Evolutionary conservation across 1,139 yeast genomes (phyloP), one percentile per base, ranked within the genome.

Genomic region (Wickerhamomyces sp.): DNA sequence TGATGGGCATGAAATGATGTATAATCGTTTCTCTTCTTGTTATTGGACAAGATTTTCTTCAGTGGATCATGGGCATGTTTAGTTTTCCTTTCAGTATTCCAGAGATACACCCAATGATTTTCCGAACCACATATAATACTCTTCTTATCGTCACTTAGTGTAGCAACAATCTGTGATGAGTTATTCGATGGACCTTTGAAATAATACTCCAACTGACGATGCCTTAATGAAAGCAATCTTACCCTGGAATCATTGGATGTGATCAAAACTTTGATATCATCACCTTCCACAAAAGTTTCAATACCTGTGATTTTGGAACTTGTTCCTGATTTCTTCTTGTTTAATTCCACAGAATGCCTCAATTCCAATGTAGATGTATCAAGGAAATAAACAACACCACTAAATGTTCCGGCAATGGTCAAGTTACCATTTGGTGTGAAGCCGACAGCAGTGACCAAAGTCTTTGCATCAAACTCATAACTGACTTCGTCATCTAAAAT

Each of bases 181-280:
- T 71, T 73, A 52, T 85, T 86, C 22, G 75, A 72, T 37, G 75
- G 70, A 0, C 97, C 97, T 51, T 76, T 82, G 56, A 81, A 79
- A 34, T 83, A 70, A 26, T 79, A 76, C 24, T 82, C 78, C 43
- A 88, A 56, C 26, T 70, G 68, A 41, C 70, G 71, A 38, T 70
- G 71, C n/a, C 65, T 59, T 32, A 78, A 57, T 47, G 80, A 76
- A 38, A 83, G 73, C 19, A 87, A 58, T 33, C 96, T 62, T 16
- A 89, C 63, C 35, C 79, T 73, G 2, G 95, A 85, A 57, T 88
- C 96, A 55, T 85, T 87, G 4, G 95, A 78, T 2, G 95, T 72
- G 5, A 80, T 65, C 23, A 81, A 49, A 10, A 75, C 52, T 35
- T 58, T 54, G 12, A 54, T 41, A 21, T 58, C 57, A 15, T 46